Percentiles rank a stretch among this genome's conserved stretches.
Conservation (phyloP, 345 rosid genomes). For the Euphorbia peplus region DNA sequence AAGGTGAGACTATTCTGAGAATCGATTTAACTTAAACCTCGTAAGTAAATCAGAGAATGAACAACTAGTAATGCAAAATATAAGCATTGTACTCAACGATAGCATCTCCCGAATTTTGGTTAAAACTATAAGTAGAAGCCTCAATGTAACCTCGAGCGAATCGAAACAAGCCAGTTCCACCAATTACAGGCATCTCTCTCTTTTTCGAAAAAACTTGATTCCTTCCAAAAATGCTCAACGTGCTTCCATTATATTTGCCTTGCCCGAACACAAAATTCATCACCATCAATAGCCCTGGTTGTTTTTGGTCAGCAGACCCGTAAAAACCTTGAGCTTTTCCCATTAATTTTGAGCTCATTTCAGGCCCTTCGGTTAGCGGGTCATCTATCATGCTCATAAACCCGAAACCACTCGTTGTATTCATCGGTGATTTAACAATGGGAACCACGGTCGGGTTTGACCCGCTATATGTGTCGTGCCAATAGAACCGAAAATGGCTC, state of each 20-base stretch:
- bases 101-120: slow-evolving; percentile 38
- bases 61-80: slow-evolving; percentile 10
- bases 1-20: too few species aligned
- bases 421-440: slow-evolving; percentile 29
- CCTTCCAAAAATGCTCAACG: slow-evolving; percentile 41
- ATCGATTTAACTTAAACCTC: too few species aligned
- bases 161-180: slow-evolving; percentile 58
- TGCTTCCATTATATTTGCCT: slow-evolving; percentile 25
- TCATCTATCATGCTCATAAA: slow-evolving; percentile 11
- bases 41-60: too few species aligned
- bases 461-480: slow-evolving; percentile 66
- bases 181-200: slow-evolving; percentile 64
- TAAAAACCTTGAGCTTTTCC: slow-evolving; percentile 9
- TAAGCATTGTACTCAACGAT: slow-evolving; percentile 39
- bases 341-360: neutral
- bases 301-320: neutral
- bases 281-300: slow-evolving; percentile 3
- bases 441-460: slow-evolving; percentile 43
- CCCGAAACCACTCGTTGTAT: neutral
- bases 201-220: slow-evolving; percentile 32
- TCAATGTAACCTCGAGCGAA: slow-evolving; percentile 57
- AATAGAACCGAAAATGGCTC: slow-evolving; percentile 55
- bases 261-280: slow-evolving; percentile 20
- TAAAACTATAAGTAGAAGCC: slow-evolving; percentile 34
- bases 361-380: slow-evolving; percentile 10